Percentiles rank a stretch among this genome's conserved stretches.
Evolutionary conservation across 163 green algal species (phyloP).

Genomic region (Chlorella variabilis): DNA sequence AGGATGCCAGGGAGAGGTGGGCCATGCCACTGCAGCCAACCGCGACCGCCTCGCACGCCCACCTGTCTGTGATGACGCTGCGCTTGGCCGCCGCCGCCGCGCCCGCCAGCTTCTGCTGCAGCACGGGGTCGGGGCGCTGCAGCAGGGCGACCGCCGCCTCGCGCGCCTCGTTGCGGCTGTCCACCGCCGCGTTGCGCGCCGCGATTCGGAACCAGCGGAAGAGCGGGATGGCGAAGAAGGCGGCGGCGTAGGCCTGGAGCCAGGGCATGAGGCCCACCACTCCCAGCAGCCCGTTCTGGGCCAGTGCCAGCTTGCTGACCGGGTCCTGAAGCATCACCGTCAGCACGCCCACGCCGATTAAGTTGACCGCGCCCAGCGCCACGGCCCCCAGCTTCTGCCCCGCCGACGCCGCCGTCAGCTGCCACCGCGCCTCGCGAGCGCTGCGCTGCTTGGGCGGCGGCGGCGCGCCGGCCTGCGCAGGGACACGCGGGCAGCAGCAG

Average conservation of each 20-base stretch:
- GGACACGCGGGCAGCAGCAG: background rate
- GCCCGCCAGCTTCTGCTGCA: slow-evolving; percentile 26
- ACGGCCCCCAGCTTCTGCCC: slow-evolving; percentile 57
- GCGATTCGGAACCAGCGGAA: slow-evolving; percentile 63
- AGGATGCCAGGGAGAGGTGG: no score
- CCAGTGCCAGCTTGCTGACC: slow-evolving; percentile 50
- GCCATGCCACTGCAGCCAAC: no score
- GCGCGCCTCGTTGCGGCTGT: slow-evolving; percentile 67
- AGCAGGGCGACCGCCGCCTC: slow-evolving; percentile 36
- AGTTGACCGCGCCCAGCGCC: slow-evolving; percentile 66
- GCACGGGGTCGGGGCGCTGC: slow-evolving; percentile 5
- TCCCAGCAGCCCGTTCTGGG: slow-evolving; percentile 62
- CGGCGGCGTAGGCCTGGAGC: slow-evolving; percentile 75
- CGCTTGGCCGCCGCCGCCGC: background rate
- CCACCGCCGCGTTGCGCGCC: slow-evolving; percentile 68
- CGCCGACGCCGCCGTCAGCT: slow-evolving; percentile 62
- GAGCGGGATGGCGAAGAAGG: slow-evolving; percentile 80
- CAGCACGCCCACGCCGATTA: slow-evolving; percentile 70
- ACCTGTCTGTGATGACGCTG: slow-evolving; percentile 6
- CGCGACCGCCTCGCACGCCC: background rate
- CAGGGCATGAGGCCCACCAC: slow-evolving; percentile 62
- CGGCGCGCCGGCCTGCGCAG: background rate
- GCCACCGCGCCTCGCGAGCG: slow-evolving; percentile 63
- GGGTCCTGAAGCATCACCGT: slow-evolving; percentile 55
- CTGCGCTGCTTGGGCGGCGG: slow-evolving; percentile 4